Evolutionary conservation across 352 stramenopile genomes (phyloP).

Genomic region (Albugo laibachii): DNA sequence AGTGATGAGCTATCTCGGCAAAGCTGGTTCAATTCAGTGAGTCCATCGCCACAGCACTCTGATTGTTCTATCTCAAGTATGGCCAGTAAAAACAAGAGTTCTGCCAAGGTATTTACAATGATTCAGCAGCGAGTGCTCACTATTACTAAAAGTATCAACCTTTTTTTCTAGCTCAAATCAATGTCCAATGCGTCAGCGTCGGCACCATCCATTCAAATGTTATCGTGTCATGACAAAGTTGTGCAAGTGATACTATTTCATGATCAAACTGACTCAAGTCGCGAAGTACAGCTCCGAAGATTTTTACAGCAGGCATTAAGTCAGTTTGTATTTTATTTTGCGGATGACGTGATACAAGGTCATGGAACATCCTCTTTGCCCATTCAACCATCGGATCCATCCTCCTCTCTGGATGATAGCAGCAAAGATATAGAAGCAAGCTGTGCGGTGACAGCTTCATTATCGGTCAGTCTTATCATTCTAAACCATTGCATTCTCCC

Average conservation of each 20-base stretch:
- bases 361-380: constrained; percentile 22
- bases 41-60: constrained; percentile 4
- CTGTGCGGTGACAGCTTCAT: constrained; percentile 9
- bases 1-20: not conserved
- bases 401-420: constrained; percentile 21
- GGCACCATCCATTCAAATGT: constrained; percentile 38
- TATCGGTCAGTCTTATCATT: constrained; percentile 1
- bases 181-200: constrained; percentile 8
- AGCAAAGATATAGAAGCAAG: constrained; percentile 15
- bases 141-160: not conserved
- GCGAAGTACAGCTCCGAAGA: constrained; percentile 22
- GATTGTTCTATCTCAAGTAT: constrained; percentile 11
- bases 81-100: constrained; percentile 5
- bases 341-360: constrained; percentile 4
- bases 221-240: constrained; percentile 31
- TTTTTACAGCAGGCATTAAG: constrained; percentile 20
- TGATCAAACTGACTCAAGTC: constrained; percentile 30
- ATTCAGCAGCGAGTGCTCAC: constrained; percentile 1
- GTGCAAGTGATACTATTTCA: constrained; percentile 64
- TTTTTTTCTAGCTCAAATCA: not conserved
- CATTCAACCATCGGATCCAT: constrained; percentile 21
- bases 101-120: constrained; percentile 9
- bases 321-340: too few species aligned
- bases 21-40: constrained; percentile 6
- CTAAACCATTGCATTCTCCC: too few species aligned